A percentile compares a stretch with the other conserved stretches of the same genome.
Evolutionary conservation across 108 stramenopile species (phyloP).

Genomic region (Fragilariopsis cylindrus): DNA sequence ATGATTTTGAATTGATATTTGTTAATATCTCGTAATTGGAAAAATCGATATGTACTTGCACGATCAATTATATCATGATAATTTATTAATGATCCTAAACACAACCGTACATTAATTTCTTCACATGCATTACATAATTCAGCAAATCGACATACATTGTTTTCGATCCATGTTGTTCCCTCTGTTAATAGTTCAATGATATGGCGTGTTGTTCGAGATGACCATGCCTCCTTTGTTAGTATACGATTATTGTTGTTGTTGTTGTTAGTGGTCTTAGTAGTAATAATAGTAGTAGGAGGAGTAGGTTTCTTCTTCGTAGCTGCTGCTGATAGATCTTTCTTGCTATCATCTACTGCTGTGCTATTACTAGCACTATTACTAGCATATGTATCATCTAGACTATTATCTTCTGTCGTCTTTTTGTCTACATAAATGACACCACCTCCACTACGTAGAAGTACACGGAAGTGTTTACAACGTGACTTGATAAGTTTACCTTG

Average conservation of each 20-base stretch:
- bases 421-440: background rate
- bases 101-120: constrained; percentile 18
- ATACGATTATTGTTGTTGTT: background rate
- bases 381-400: background rate
- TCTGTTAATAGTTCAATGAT: constrained; percentile 23
- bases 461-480: constrained; percentile 18
- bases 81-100: constrained; percentile 30
- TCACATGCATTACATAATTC: constrained; percentile 18
- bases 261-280: too few species aligned
- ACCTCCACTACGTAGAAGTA: constrained; percentile 4
- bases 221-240: constrained; percentile 15
- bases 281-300: too few species aligned
- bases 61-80: constrained; percentile 24
- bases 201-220: constrained; percentile 18
- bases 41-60: constrained; percentile 13
- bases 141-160: constrained; percentile 10
- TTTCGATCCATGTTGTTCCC: constrained; percentile 33
- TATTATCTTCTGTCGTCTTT: background rate
- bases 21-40: constrained; percentile 9
- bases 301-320: background rate
- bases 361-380: background rate
- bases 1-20: constrained; percentile 25
- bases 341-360: background rate
- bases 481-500: constrained; percentile 16
- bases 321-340: background rate